phyloP scores from a whole-genome alignment of 371 early-diverging fungal species.

The Parasitella parasitica region DNA sequence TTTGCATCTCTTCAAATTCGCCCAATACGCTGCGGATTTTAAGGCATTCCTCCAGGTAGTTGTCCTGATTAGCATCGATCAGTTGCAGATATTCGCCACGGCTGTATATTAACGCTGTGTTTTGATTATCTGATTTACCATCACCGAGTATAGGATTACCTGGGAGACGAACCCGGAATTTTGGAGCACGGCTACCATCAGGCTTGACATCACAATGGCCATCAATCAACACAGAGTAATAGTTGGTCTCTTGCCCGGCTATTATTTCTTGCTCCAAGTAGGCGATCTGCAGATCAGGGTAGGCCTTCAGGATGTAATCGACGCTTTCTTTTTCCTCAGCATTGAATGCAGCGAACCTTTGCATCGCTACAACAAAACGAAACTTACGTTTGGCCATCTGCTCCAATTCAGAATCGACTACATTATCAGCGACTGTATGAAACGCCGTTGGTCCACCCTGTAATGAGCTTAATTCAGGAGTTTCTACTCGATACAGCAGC shows the following conservation, averaged over 20 bases:
- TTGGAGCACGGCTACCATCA: constrained; percentile 69
- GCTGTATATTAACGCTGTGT: constrained; percentile 78
- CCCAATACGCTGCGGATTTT: constrained; percentile 85
- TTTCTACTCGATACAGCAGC: constrained; percentile 79
- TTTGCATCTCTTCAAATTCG: constrained; percentile 76
- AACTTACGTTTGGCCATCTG: constrained; percentile 77
- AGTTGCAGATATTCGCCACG: constrained; percentile 87
- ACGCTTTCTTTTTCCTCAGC: constrained; percentile 78
- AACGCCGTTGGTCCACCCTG: constrained; percentile 26
- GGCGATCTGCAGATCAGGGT: constrained; percentile 79
- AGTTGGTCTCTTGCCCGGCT: constrained; percentile 48
- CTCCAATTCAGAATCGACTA: constrained; percentile 58
- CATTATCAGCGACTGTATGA: constrained; percentile 13
- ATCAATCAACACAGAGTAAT: constrained; percentile 76
- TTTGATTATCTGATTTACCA: constrained; percentile 92
- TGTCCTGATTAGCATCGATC: constrained; percentile 92
- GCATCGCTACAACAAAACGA: constrained; percentile 86
- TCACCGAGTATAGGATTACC: constrained; percentile 94
- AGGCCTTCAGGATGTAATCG: constrained; percentile 74
- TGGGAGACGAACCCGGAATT: constrained; percentile 78
- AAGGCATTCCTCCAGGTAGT: constrained; percentile 86
- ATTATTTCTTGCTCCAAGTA: constrained; percentile 72
- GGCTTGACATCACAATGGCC: constrained; percentile 64
- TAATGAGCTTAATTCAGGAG: constrained; percentile 63
- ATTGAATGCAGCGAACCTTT: constrained; percentile 73